Conservation (phyloP, 2,329 filamentous ascomycete genomes). For the Exophiala calicioides region DNA sequence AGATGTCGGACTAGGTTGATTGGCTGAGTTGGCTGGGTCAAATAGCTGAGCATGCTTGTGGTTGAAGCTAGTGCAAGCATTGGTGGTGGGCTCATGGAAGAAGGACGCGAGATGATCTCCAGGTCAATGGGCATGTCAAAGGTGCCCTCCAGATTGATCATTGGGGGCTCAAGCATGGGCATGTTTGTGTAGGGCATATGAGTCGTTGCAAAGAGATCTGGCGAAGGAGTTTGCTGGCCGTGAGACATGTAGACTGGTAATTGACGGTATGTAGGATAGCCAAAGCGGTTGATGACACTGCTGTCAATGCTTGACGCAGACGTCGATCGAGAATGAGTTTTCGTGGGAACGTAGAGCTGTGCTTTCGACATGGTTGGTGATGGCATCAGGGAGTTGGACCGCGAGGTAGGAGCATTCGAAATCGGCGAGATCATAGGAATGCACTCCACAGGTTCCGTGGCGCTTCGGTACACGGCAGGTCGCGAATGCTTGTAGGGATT, state of each 20-base stretch:
- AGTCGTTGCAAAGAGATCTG: conserved; percentile 33
- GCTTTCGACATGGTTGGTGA: conserved; percentile 26
- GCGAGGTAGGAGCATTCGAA: conserved; percentile 36
- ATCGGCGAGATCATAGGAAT: conserved; percentile 49
- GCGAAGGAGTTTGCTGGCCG: conserved; percentile 41
- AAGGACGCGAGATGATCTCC: conserved; percentile 40
- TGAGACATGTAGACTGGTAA: conserved; percentile 61
- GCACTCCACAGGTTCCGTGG: conserved; percentile 48
- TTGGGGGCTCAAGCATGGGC: conserved; percentile 26
- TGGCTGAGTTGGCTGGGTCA: conserved; percentile 77
- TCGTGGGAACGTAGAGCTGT: conserved; percentile 42
- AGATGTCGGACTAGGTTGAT: conserved; percentile 79
- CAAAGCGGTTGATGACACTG: conserved; percentile 66
- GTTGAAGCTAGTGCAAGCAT: conserved; percentile 41
- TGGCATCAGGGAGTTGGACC: conserved; percentile 29
- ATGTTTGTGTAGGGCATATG: conserved; percentile 33
- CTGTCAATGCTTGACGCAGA: conserved; percentile 71
- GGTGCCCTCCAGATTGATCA: conserved; percentile 45
- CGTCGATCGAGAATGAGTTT: conserved; percentile 57
- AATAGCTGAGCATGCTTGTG: conserved; percentile 74
- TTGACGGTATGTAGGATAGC: conserved; percentile 81
- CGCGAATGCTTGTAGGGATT: conserved; percentile 55
- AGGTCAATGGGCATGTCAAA: conserved; percentile 31
- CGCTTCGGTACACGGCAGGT: conserved; percentile 47
- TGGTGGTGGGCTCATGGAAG: conserved; percentile 45